These are phyloP conservation scores for Smallanthus sonchifolius DNA, from an alignment of 129 eudicot species.

Conservation along the genomic window DNA sequence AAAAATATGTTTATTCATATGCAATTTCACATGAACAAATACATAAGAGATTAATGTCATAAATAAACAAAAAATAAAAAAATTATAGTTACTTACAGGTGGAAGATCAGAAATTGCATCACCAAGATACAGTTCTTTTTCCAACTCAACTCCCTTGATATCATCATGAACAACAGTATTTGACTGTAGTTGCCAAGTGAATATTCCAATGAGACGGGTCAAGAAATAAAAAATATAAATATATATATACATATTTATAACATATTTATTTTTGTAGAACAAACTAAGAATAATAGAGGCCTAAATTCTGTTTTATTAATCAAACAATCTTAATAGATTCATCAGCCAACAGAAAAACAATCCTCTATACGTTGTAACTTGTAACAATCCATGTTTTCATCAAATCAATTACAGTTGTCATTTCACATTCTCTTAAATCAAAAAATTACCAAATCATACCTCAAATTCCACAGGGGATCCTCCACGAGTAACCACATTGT, in stretches of 20 bases:
- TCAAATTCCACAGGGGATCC: slow-evolving; percentile 66
- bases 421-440: background rate
- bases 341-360: too few species aligned
- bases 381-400: too few species aligned
- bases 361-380: too few species aligned
- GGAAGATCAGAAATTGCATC: slow-evolving; percentile 89
- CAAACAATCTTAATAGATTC: background rate
- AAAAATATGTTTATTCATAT: background rate
- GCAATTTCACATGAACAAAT: background rate
- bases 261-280: background rate
- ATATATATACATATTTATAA: background rate
- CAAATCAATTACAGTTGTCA: too few species aligned
- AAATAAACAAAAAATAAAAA: background rate
- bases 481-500: slow-evolving; percentile 68
- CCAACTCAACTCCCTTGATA: slow-evolving; percentile 26
- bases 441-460: slow-evolving; percentile 32
- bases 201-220: background rate
- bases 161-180: slow-evolving; percentile 58
- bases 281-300: background rate
- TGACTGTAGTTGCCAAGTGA: slow-evolving; percentile 30
- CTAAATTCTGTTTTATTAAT: too few species aligned
- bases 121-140: slow-evolving; percentile 41
- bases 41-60: background rate
- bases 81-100: slow-evolving; percentile 33
- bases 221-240: background rate